phyloP scores from a whole-genome alignment of 1,139 yeast species.

The Candida tetrigidarum region DNA sequence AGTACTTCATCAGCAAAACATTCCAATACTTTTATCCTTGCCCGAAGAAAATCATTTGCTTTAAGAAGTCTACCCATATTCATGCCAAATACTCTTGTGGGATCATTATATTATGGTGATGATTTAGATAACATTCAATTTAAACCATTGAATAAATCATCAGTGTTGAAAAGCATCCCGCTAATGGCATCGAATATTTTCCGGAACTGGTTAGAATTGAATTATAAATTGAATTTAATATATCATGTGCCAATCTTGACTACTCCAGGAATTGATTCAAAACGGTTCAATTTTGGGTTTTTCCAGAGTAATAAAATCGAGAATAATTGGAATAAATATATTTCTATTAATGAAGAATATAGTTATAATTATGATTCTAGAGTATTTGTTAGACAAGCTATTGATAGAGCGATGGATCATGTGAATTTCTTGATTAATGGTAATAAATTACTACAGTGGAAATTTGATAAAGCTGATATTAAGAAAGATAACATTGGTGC shows the following conservation, averaged over 20 bases:
- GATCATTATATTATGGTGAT: conserved; percentile 25
- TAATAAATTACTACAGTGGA: conserved; percentile 8
- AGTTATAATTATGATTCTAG: conserved; percentile 17
- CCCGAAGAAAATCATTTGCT: conserved; percentile 30
- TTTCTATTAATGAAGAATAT: conserved; percentile 26
- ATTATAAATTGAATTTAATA: conserved; percentile 21
- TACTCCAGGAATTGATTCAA: conserved; percentile 34
- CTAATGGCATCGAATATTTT: conserved; percentile 32
- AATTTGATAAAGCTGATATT: conserved; percentile 7
- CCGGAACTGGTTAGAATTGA: conserved; percentile 34
- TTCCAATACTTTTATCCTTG: conserved; percentile 19
- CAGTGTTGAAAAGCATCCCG: conserved; percentile 24
- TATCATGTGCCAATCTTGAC: conserved; percentile 36
- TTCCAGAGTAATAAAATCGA: conserved; percentile 12
- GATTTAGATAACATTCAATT: conserved; percentile 7
- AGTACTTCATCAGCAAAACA: conserved; percentile 4
- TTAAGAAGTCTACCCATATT: conserved; percentile 27
- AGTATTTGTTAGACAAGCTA: conserved; percentile 11
- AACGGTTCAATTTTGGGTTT: conserved; percentile 20
- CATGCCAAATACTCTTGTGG: conserved; percentile 30
- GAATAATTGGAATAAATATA: conserved; percentile 25
- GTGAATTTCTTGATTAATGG: conserved; percentile 12
- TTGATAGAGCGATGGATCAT: conserved; percentile 15
- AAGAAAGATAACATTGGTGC: conserved; percentile 1
- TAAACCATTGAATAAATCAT: conserved; percentile 14